A percentile compares a stretch with the other conserved stretches of the same genome.
These are phyloP conservation scores for Boletus tomentosulus DNA, from an alignment of 768 basidiomycete genomes.

Conservation along the genomic window DNA sequence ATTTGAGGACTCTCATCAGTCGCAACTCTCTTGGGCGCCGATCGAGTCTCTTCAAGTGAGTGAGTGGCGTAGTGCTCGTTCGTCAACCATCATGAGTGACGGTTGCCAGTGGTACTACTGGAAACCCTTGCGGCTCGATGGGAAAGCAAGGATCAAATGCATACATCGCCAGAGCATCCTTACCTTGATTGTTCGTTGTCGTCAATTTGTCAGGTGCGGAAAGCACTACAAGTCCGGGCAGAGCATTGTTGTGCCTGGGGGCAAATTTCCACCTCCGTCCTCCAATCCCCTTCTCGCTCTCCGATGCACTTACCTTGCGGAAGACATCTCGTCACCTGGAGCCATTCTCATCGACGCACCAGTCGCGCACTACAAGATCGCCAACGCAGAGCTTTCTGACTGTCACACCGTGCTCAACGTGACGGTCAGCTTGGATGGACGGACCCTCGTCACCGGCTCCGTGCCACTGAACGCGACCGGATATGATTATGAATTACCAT, in stretches of 20 bases:
- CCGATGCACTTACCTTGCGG: conserved; percentile 57
- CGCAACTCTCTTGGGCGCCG: too few species aligned
- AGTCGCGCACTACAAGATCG: conserved; percentile 44
- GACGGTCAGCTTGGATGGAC: conserved; percentile 45
- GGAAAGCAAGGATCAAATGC: too few species aligned
- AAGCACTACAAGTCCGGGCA: conserved; percentile 50
- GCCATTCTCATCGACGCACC: conserved; percentile 52
- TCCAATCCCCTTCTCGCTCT: conserved; percentile 33
- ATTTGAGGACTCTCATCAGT: conserved; percentile 24
- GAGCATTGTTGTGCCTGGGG: conserved; percentile 44
- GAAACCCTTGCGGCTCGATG: too few species aligned
- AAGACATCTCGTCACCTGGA: conserved; percentile 41
- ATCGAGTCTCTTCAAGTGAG: too few species aligned
- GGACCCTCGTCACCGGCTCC: conserved; percentile 36
- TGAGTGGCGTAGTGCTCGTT: too few species aligned
- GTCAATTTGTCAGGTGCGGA: conserved; percentile 42
- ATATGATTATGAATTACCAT: conserved; percentile 37
- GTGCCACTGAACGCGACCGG: conserved; percentile 53
- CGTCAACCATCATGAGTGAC: too few species aligned
- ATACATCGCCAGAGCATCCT: too few species aligned
- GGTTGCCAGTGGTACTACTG: too few species aligned
- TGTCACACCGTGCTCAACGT: conserved; percentile 32
- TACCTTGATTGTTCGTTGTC: neutral
- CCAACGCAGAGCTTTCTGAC: conserved; percentile 35
- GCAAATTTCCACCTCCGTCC: conserved; percentile 42